These are phyloP conservation scores for Mycosarcoma maydis DNA, from an alignment of 1,284 basidiomycete species.

Conservation along the genomic window DNA sequence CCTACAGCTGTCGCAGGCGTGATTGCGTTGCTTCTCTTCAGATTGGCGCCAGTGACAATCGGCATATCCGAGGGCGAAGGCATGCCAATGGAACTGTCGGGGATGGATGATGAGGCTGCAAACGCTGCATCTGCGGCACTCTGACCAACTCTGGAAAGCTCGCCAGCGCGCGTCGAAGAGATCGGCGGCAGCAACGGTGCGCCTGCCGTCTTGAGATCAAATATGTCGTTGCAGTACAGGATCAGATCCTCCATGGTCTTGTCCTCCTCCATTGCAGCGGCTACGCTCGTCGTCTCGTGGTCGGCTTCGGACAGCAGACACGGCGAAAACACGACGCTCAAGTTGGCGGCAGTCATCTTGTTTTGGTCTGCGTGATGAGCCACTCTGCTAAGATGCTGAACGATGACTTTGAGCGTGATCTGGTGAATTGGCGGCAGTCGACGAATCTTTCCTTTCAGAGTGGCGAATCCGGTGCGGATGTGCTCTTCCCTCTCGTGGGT, in stretches of 20 bases:
- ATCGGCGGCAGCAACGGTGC: constrained; percentile 46
- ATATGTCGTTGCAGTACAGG: constrained; percentile 54
- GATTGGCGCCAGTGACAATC: constrained; percentile 27
- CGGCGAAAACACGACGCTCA: constrained; percentile 65
- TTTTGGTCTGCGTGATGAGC: constrained; percentile 78
- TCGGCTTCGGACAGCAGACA: constrained; percentile 61
- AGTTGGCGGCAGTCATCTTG: constrained; percentile 87
- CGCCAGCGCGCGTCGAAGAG: constrained; percentile 16
- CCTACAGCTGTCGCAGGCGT: constrained; percentile 18
- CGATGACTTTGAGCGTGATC: constrained; percentile 83
- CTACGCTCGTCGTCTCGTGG: constrained; percentile 57
- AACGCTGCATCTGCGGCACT: constrained; percentile 37
- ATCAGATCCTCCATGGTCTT: constrained; percentile 63
- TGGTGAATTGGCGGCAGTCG: constrained; percentile 80
- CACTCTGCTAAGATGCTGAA: constrained; percentile 87
- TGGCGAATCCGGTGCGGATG: constrained; percentile 68
- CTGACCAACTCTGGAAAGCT: constrained; percentile 23
- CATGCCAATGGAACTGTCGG: constrained; percentile 7
- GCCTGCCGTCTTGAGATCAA: constrained; percentile 51
- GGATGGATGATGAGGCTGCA: constrained; percentile 18
- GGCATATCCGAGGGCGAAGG: constrained; percentile 33
- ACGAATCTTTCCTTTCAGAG: constrained; percentile 61
- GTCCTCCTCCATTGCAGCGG: constrained; percentile 64
- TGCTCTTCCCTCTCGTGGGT: constrained; percentile 72
- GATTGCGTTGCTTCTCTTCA: constrained; percentile 51